Percentiles rank a stretch among this genome's conserved stretches.
Evolutionary conservation across 768 basidiomycete genomes (phyloP).

Genomic region (Lyophyllum shimeji): DNA sequence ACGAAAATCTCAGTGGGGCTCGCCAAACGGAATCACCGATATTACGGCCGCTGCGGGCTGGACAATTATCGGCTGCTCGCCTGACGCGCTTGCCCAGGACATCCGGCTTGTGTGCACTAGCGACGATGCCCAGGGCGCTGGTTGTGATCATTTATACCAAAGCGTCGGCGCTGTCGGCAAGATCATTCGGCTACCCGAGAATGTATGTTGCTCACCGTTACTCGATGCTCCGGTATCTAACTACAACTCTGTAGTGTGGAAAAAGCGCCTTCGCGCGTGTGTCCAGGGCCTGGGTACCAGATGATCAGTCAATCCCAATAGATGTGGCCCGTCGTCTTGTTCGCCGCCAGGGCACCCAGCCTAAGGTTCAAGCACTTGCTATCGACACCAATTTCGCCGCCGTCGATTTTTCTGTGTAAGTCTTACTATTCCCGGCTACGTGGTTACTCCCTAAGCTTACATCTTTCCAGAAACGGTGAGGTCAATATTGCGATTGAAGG

Average conservation of each 20-base stretch:
- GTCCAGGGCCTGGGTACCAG: slow-evolving; percentile 36
- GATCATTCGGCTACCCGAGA: slow-evolving; percentile 52
- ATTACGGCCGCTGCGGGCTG: slow-evolving; percentile 50
- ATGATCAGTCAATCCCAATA: slow-evolving; percentile 41
- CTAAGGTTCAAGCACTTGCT: slow-evolving; percentile 36
- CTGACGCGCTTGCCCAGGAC: slow-evolving; percentile 37
- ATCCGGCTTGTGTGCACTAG: slow-evolving; percentile 45
- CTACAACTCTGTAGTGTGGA: slow-evolving; percentile 30
- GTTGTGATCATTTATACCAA: slow-evolving; percentile 38
- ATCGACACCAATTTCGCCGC: slow-evolving; percentile 39
- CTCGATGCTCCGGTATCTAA: neutral
- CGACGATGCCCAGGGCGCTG: slow-evolving; percentile 20
- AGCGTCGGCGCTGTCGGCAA: slow-evolving; percentile 41
- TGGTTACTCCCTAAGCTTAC: neutral
- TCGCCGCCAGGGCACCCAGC: slow-evolving; percentile 30
- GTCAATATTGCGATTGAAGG: slow-evolving; percentile 32
- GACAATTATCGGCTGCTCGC: slow-evolving; percentile 46
- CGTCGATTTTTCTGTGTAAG: slow-evolving; percentile 23
- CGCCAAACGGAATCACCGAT: slow-evolving; percentile 33
- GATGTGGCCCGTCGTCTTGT: slow-evolving; percentile 23
- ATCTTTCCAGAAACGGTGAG: slow-evolving; percentile 13
- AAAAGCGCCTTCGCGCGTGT: slow-evolving; percentile 38
- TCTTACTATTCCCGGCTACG: neutral
- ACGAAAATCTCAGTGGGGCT: slow-evolving; percentile 31
- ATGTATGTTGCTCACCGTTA: slow-evolving; percentile 29